Evolutionary conservation across 805 yeast species (phyloP).

Genomic region (Ogataea methylovora): DNA sequence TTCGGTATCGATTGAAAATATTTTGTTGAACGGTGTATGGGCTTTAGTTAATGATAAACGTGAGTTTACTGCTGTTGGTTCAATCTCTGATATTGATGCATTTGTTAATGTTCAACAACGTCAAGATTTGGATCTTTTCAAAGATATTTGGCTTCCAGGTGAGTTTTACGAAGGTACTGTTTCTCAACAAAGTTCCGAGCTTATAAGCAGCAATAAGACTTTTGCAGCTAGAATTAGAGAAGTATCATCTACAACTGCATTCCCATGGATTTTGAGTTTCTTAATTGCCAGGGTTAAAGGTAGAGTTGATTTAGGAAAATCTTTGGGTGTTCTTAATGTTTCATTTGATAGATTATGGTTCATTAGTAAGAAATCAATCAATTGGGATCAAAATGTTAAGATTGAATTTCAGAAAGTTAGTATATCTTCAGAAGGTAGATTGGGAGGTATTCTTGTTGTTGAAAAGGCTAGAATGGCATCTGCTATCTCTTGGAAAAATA

Average conservation of each 20-base stretch:
- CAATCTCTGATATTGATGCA: conserved; percentile 47
- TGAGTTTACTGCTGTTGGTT: conserved; percentile 38
- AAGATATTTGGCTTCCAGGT: conserved; percentile 71
- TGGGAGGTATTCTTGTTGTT: conserved; percentile 61
- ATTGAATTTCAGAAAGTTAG: conserved; percentile 47
- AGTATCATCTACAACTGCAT: conserved; percentile 53
- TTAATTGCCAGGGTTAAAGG: conserved; percentile 44
- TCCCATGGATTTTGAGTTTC: conserved; percentile 69
- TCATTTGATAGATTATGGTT: conserved; percentile 58
- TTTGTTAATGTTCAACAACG: conserved; percentile 75
- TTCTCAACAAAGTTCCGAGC: conserved; percentile 4
- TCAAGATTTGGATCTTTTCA: conserved; percentile 78
- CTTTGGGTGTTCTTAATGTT: conserved; percentile 62
- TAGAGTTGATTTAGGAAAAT: conserved; percentile 72
- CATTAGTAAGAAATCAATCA: conserved; percentile 54
- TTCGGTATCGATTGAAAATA: conserved; percentile 40
- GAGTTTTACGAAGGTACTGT: conserved; percentile 22
- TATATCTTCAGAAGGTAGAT: conserved; percentile 63
- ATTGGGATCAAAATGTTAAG: conserved; percentile 66
- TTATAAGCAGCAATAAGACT: conserved; percentile 15
- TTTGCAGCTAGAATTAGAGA: conserved; percentile 43
- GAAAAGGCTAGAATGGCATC: conserved; percentile 48
- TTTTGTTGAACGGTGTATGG: conserved; percentile 26
- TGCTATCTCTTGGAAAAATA: conserved; percentile 63
- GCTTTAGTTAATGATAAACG: conserved; percentile 23